Evolutionary conservation across 768 basidiomycete species (phyloP), one percentile per base, ranked within the genome.

Genomic region (Neoboletus subvelutipes): DNA sequence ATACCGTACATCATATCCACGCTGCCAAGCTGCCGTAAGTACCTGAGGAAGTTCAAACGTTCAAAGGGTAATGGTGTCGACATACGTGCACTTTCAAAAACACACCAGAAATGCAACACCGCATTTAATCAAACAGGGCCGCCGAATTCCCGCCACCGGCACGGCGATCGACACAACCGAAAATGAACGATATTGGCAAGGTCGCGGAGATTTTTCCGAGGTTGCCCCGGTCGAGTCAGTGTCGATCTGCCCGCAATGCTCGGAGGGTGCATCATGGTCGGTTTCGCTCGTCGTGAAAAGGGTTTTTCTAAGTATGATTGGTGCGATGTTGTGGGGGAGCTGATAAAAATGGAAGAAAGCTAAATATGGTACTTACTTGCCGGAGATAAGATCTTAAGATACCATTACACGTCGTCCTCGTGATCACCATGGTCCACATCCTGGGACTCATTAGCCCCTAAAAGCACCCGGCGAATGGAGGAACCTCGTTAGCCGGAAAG

Each of bases 81-180:
- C 36, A 1, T 9, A 37, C 36, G 3, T 15, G 13, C 5, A 37
- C 29, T 10, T 31, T 24, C n/a, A n/a, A n/a, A n/a, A n/a, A 7
- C 37, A 15, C 15, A 49, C 39, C 13, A 46, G 50, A 58, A 39
- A 45, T 40, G 31, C 18, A 55, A 26, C 61, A 64, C 58, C 3
- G 63, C 58, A 24, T 51, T 36, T 43, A n/a, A 52, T 31, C 1
- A 48, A 11, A n/a, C 15, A 20, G 39, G 2, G 31, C n/a, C 22
- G 8, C 58, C 63, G 63, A 51, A 37, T 10, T 28, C 28, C 10
- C 7, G 12, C 13, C 7, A 49, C 58, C 45, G 62, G 58, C 12
- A 52, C 53, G 53, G 54, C 0, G 20, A 10, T 60, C 3, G 26
- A 22, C 22, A 7, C 24, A 49, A 33, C 63, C 62, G 63, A 22